These are phyloP conservation scores for Triticum monococcum DNA, from an alignment of 176 grass and related monocot genomes.

Conservation along the genomic window DNA sequence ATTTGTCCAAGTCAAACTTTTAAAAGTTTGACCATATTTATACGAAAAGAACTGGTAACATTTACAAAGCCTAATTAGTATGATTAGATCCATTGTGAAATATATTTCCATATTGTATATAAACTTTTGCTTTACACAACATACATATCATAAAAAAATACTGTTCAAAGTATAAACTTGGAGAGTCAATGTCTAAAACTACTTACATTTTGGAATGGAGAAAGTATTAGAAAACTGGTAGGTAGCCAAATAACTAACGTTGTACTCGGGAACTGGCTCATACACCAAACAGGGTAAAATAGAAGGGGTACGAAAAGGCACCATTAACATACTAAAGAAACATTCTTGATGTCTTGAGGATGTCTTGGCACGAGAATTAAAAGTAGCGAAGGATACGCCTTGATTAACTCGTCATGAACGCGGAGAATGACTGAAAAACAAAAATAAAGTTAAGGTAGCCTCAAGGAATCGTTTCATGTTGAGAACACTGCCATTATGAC, in stretches of 20 bases:
- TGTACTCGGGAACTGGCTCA: not conserved
- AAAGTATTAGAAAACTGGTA: not conserved
- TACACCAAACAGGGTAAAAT: constrained; percentile 4
- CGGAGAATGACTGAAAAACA: constrained; percentile 67
- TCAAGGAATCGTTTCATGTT: not conserved
- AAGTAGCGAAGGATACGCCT: constrained; percentile 48
- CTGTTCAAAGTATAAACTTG: not conserved
- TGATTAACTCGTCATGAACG: constrained; percentile 71
- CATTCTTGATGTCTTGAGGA: constrained; percentile 57
- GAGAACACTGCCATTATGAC: constrained; percentile 15
- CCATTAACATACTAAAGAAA: constrained; percentile 61
- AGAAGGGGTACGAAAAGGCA: constrained; percentile 14
- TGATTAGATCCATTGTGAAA: not conserved
- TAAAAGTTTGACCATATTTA: not conserved
- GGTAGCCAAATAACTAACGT: not conserved
- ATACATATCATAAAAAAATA: not conserved
- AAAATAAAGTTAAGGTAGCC: not conserved
- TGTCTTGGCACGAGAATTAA: constrained; percentile 80
- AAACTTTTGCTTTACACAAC: not conserved
- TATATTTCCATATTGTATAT: not conserved
- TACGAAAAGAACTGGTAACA: not conserved
- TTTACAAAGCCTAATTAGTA: not conserved
- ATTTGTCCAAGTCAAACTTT: not conserved
- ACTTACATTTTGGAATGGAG: not conserved
- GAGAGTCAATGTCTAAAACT: not conserved